These are phyloP conservation scores for Leccinum cinnamomeum DNA, from an alignment of 1,284 basidiomycete species.

Conservation along the genomic window DNA sequence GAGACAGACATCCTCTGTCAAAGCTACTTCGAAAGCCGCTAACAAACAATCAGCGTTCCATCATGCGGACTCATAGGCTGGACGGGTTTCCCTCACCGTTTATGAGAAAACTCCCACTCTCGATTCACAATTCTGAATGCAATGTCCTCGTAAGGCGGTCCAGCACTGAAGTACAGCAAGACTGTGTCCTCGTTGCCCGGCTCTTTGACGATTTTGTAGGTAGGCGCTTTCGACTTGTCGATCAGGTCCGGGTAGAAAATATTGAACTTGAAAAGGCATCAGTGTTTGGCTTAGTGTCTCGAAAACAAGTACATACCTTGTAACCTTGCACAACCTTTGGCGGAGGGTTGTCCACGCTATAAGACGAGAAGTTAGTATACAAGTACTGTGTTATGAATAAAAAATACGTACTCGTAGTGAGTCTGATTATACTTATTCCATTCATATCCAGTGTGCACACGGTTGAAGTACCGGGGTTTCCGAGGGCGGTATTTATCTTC, in stretches of 20 bases:
- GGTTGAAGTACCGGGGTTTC: slow-evolving; percentile 98
- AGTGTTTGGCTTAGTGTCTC: slow-evolving; percentile 18
- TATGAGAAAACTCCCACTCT: slow-evolving; percentile 98
- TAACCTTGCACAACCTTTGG: slow-evolving; percentile 99
- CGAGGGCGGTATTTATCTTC: slow-evolving; percentile 99
- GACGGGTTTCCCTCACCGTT: slow-evolving; percentile 54
- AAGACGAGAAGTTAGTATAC: slow-evolving; percentile 16
- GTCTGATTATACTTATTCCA: slow-evolving; percentile 99
- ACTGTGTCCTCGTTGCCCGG: slow-evolving; percentile 94
- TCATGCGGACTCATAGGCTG: slow-evolving; percentile 1
- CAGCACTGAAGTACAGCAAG: slow-evolving; percentile 90
- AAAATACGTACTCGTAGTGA: slow-evolving; percentile 84
- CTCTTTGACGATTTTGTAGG: slow-evolving; percentile 91
- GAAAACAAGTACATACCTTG: slow-evolving; percentile 58
- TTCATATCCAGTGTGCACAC: slow-evolving; percentile 99
- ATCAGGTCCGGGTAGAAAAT: slow-evolving; percentile 96
- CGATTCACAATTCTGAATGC: slow-evolving; percentile 97
- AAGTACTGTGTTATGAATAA: background rate
- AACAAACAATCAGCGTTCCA: slow-evolving; percentile 19
- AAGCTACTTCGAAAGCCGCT: slow-evolving; percentile 86
- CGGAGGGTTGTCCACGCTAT: slow-evolving; percentile 90
- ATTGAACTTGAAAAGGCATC: slow-evolving; percentile 66
- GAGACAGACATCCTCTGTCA: slow-evolving; percentile 79
- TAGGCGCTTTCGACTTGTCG: slow-evolving; percentile 95
- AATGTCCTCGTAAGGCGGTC: slow-evolving; percentile 98